Percentiles rank a stretch among this genome's conserved stretches.
Conservation (phyloP, 257 asterid genomes). For the Przewalskia tangutica region DNA sequence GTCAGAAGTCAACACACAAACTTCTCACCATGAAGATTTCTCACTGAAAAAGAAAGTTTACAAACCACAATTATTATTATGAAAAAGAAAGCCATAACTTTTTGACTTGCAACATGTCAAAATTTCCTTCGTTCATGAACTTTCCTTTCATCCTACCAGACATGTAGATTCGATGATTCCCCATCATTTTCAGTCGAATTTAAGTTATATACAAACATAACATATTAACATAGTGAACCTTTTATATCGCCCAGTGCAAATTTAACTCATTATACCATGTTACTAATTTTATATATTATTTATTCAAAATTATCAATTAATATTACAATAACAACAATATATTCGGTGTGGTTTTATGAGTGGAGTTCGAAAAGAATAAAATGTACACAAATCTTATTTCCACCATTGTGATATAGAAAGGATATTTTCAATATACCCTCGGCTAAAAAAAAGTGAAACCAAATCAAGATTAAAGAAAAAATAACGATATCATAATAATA, state of each 20-base stretch:
- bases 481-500: no score
- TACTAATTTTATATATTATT: no score
- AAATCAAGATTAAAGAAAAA: no score
- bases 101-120: neutral
- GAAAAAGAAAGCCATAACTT: neutral
- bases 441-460: no score
- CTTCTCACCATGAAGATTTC: neutral
- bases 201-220: neutral
- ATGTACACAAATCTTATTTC: no score
- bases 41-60: neutral
- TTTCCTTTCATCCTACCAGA: neutral
- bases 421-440: no score
- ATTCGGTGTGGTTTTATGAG: no score
- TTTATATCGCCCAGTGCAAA: neutral
- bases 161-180: neutral
- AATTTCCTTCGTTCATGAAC: neutral
- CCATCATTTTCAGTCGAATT: neutral
- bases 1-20: neutral
- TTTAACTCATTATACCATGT: neutral
- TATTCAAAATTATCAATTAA: neutral
- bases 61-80: neutral
- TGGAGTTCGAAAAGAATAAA: no score
- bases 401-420: no score
- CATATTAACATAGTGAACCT: neutral
- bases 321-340: neutral